Conservation (phyloP, 495 filamentous ascomycete species). For the Aspergillus sclerotioniger region DNA sequence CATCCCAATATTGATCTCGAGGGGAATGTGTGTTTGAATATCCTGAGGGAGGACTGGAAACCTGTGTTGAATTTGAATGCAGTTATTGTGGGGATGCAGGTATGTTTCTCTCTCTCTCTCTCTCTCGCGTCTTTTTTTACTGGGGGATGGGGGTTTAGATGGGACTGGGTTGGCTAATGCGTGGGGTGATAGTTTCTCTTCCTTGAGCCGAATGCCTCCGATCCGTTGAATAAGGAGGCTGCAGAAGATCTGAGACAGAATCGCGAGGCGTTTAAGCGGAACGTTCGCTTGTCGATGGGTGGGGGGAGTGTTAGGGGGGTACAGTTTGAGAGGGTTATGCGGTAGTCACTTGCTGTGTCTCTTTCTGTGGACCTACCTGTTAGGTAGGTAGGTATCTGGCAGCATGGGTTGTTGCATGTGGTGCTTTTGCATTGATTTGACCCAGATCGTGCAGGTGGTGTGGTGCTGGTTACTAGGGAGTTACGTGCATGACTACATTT, state of each 20-base stretch:
- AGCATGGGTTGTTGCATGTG: background rate
- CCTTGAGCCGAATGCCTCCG: conserved; percentile 92
- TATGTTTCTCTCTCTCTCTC: conserved; percentile 29
- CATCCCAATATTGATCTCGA: conserved; percentile 98
- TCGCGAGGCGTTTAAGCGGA: conserved; percentile 84
- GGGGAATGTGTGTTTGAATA: conserved; percentile 97
- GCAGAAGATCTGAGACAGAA: conserved; percentile 86
- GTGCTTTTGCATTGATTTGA: background rate
- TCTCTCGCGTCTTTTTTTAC: conserved; percentile 7
- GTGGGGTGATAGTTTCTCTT: conserved; percentile 74
- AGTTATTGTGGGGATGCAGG: conserved; percentile 92
- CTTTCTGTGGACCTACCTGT: background rate
- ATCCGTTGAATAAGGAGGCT: conserved; percentile 97
- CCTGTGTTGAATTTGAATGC: conserved; percentile 95
- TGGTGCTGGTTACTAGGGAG: background rate
- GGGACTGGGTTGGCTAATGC: background rate
- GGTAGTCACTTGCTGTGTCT: background rate
- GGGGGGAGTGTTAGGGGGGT: conserved; percentile 75
- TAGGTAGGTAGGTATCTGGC: background rate
- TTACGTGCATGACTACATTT: conserved; percentile 10
- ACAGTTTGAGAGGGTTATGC: conserved; percentile 71
- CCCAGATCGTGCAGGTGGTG: background rate
- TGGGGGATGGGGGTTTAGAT: background rate
- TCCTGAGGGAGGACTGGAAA: conserved; percentile 97
- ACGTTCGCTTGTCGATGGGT: conserved; percentile 78